Percentiles rank a stretch among this genome's conserved stretches.
phyloP scores from a whole-genome alignment of 2,329 filamentous ascomycete species.

The Cadophora sp. region DNA sequence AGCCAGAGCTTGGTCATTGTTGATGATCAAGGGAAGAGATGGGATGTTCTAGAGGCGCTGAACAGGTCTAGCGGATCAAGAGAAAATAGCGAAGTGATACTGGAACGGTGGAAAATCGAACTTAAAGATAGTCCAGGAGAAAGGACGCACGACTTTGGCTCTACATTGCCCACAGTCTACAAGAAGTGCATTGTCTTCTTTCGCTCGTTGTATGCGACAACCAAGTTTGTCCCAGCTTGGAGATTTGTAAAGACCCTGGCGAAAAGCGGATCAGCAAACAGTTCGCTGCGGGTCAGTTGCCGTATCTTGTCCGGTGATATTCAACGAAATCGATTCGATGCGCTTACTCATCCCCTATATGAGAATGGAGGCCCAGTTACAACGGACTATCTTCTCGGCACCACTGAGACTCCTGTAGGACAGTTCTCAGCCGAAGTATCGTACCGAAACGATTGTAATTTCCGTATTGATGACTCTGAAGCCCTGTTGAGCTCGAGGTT shows the following conservation, averaged over 20 bases:
- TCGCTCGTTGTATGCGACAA: conserved; percentile 82
- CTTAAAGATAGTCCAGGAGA: conserved; percentile 67
- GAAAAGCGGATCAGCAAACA: conserved; percentile 69
- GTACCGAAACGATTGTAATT: conserved; percentile 88
- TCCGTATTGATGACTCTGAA: conserved; percentile 90
- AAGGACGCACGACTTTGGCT: conserved; percentile 62
- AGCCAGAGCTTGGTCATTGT: conserved; percentile 88
- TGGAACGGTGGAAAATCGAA: conserved; percentile 92
- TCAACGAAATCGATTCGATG: conserved; percentile 65
- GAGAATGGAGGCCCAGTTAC: conserved; percentile 68
- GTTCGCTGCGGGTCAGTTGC: conserved; percentile 76
- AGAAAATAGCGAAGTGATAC: conserved; percentile 74
- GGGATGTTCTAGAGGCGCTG: conserved; percentile 88
- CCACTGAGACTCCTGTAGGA: conserved; percentile 86
- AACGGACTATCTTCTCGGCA: conserved; percentile 80
- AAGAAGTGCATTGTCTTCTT: conserved; percentile 98
- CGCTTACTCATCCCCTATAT: conserved; percentile 73
- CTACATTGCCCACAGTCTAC: conserved; percentile 83
- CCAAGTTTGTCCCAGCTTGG: conserved; percentile 84
- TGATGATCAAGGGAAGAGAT: conserved; percentile 89
- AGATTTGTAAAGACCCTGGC: conserved; percentile 77
- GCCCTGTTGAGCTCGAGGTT: conserved; percentile 90
- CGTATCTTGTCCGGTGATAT: conserved; percentile 70
- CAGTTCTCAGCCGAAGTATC: conserved; percentile 81
- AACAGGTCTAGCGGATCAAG: conserved; percentile 64